Evolutionary conservation across 2,329 filamentous ascomycete species (phyloP), one percentile per base, ranked within the genome.

Genomic region (Exophiala xenobiotica): DNA sequence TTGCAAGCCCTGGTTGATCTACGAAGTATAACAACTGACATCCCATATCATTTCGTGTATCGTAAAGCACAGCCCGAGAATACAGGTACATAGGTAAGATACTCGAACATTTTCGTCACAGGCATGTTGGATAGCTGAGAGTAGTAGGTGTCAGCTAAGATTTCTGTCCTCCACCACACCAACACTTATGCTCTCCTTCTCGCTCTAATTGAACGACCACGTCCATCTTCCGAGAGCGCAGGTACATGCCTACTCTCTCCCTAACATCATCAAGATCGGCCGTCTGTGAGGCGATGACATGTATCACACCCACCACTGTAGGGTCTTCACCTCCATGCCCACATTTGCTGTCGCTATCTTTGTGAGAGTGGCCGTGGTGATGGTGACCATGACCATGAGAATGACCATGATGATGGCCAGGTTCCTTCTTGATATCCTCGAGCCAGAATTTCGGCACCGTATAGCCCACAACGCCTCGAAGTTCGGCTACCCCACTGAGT

Each of bases 401-500:
- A 55, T 71, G 67, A 11, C 58, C 48, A 51, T 70, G 67, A 26
- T 57, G 49, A 56, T 68, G 61, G 44, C 62, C 54, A 45, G 67
- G 59, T 22, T 62, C 53, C 39, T 57, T 56, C 56, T 68, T 63
- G 49, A 65, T 56, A 49, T 70, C 60, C 61, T 95, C 89, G 11
- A 93, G 74, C 93, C 93, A 99, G 65, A 97, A 96, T 63, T 90
- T 87, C 6, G 92, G 91, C 1, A 88, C 88, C 1, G 87, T 80
- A 64, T 96, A 97, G 46, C 87, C 85, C 0, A 87, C 85, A 0
- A 99, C 92, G 0, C 92, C 93, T 24, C 88, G 79, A 54, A 97
- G 76, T 43, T 86, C 86, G 41, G 85, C 84, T 6, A 99, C 83
- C 4, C 91, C 91, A 2, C 89, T 86, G 7, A 99, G 77, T 0